A percentile compares a stretch with the other conserved stretches of the same genome.
phyloP scores from a whole-genome alignment of 345 rosid genomes.

The Anacardium occidentale region DNA sequence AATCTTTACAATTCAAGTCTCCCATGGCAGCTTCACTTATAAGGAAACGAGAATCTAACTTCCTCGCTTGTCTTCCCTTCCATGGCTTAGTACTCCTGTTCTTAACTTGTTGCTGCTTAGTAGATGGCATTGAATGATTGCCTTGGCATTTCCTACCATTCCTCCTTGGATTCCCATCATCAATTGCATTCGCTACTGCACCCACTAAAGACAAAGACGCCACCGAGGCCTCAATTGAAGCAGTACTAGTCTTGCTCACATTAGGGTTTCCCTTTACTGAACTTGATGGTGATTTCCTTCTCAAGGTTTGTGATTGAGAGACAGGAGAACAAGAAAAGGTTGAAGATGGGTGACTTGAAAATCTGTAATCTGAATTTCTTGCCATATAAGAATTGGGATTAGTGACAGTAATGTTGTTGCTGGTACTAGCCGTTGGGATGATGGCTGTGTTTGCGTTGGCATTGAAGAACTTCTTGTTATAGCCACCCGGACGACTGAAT shows the following conservation, averaged over 20 bases:
- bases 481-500: slow-evolving; percentile 92
- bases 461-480: slow-evolving; percentile 45
- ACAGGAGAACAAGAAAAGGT: slow-evolving; percentile 18
- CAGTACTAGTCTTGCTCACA: background rate
- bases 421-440: slow-evolving; percentile 1
- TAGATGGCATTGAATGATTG: slow-evolving; percentile 10
- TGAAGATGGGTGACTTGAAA: slow-evolving; percentile 14
- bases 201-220: slow-evolving; percentile 28
- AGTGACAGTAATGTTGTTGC: background rate
- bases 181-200: slow-evolving; percentile 15
- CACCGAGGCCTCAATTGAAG: slow-evolving; percentile 30
- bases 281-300: slow-evolving; percentile 14
- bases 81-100: slow-evolving; percentile 42
- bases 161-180: slow-evolving; percentile 29
- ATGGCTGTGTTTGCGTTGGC: slow-evolving; percentile 16
- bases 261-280: slow-evolving; percentile 32
- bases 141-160: slow-evolving; percentile 28
- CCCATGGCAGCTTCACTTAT: slow-evolving; percentile 51
- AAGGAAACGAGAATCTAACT: slow-evolving; percentile 48
- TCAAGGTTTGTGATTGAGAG: slow-evolving; percentile 17
- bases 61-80: slow-evolving; percentile 46
- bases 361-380: slow-evolving; percentile 24
- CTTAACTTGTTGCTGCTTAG: slow-evolving; percentile 30
- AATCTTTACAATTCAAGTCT: slow-evolving; percentile 55
- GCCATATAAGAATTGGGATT: slow-evolving; percentile 7